Evolutionary conservation across 1,284 basidiomycete genomes (phyloP), one percentile per base, ranked within the genome.

Genomic region (Heliocybe sulcata): DNA sequence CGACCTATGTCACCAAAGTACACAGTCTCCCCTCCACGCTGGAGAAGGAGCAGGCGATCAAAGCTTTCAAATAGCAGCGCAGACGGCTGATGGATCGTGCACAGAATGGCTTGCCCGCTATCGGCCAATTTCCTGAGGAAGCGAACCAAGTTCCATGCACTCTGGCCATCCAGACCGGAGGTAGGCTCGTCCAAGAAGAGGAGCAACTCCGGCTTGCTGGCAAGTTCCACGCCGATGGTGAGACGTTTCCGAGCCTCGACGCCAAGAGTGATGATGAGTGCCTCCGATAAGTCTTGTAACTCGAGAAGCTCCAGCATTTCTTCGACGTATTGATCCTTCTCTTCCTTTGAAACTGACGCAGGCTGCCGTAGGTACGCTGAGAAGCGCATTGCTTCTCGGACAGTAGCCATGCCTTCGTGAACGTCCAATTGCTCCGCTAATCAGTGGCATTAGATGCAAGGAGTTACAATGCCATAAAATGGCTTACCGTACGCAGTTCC

Each of bases 331-430:
- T 76, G 77, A 53, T 92, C 79, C 74, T 95, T 96, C 66, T 96
- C 94, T 54, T 77, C 79, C 60, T 81, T 79, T 0, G 90, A 67
- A 19, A 93, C 77, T 52, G 80, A 72, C 1, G 79, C 77, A 1
- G 92, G 90, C 65, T 97, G 94, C n/a, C 94, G 84, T 23, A 97
- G 79, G 65, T 93, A 82, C 0, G 94, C 94, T 9, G 88, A 92
- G 76, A 97, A 96, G 12, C 86, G 81, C 64, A 97, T 78, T 1
- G 94, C 93, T 67, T 97, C 94, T 22, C 94, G 86, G 45, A 96
- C 89, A 12, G 90, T 89, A 12, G 92, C 82, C 11, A 89, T 92
- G 58, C 82, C 87, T 69, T 93, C 90, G 67, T 95, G 93, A 1
- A 89, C 85, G 63, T 95, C 92, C 81, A 89, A 86, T 70, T 94